phyloP scores from a whole-genome alignment of 2,329 filamentous ascomycete species.

The Ophiocordyceps unilateralis region DNA sequence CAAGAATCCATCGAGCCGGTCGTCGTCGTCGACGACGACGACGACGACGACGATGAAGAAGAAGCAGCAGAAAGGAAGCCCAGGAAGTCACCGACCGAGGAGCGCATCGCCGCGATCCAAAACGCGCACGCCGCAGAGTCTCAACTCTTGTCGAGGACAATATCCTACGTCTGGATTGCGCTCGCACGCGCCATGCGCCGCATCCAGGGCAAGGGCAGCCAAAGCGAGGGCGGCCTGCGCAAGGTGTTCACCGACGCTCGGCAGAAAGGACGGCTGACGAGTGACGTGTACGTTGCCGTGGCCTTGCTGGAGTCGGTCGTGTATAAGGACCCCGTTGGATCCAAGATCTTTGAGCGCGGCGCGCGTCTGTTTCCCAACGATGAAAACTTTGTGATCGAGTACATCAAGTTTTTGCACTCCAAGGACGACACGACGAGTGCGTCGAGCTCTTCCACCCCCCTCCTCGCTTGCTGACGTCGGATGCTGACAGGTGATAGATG shows the following conservation, averaged over 20 bases:
- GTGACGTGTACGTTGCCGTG: constrained; percentile 86
- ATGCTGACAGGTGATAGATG: constrained; percentile 39
- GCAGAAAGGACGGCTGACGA: constrained; percentile 71
- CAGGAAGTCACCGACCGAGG: constrained; percentile 42
- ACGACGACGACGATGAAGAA: constrained; percentile 29
- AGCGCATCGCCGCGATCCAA: constrained; percentile 42
- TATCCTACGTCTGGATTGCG: constrained; percentile 90
- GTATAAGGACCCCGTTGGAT: constrained; percentile 83
- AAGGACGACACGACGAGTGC: constrained; percentile 87
- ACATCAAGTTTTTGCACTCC: constrained; percentile 83
- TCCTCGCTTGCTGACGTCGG: not conserved
- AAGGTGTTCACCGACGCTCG: constrained; percentile 82
- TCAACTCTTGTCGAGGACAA: constrained; percentile 61
- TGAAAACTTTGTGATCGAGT: constrained; percentile 84
- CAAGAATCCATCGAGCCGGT: constrained; percentile 23
- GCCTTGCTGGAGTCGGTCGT: constrained; percentile 90
- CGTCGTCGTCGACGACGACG: constrained; percentile 31
- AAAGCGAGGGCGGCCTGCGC: constrained; percentile 57
- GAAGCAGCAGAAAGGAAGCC: constrained; percentile 17
- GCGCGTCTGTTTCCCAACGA: constrained; percentile 88
- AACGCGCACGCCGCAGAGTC: constrained; percentile 57
- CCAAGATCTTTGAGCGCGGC: constrained; percentile 90
- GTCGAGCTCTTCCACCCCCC: constrained; percentile 15
- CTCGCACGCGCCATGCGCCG: constrained; percentile 87
- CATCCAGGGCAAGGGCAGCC: constrained; percentile 65